A percentile compares a stretch with the other conserved stretches of the same genome.
These are phyloP conservation scores for Teratosphaeria zuluensis DNA, from an alignment of 2,329 filamentous ascomycete species.

Conservation along the genomic window DNA sequence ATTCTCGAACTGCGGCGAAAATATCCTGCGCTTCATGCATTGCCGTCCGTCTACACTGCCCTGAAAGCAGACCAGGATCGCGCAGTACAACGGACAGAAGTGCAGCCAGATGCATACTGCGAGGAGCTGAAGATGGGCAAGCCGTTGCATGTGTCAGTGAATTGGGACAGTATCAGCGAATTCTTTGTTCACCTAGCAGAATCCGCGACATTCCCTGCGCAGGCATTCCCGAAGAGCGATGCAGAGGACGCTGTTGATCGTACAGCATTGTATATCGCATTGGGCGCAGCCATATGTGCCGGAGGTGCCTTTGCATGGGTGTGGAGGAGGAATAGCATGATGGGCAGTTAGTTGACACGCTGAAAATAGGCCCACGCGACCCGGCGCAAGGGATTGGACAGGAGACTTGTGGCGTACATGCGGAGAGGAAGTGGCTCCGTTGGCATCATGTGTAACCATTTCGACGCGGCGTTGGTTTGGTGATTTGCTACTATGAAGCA, in stretches of 20 bases:
- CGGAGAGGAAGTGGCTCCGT: background rate
- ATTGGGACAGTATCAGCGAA: conserved; percentile 88
- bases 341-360: background rate
- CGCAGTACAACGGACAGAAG: conserved; percentile 84
- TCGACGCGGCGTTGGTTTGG: background rate
- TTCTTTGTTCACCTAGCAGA: conserved; percentile 88
- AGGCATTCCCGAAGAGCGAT: conserved; percentile 69
- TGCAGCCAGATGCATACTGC: conserved; percentile 88
- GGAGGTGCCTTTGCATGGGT: conserved; percentile 50
- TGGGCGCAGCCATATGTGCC: conserved; percentile 59
- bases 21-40: conserved; percentile 74
- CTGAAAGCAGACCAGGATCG: conserved; percentile 94
- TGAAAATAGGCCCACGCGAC: background rate
- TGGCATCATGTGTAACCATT: background rate
- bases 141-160: conserved; percentile 87
- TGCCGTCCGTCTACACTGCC: conserved; percentile 85
- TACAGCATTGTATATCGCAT: conserved; percentile 74
- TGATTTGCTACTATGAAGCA: background rate
- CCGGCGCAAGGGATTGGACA: background rate
- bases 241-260: conserved; percentile 67
- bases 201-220: conserved; percentile 79
- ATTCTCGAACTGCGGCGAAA: conserved; percentile 71
- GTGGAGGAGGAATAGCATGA: conserved; percentile 40
- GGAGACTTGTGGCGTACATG: background rate
- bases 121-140: conserved; percentile 76